phyloP scores from a whole-genome alignment of 2,329 filamentous ascomycete genomes.

The Sclerotinia spermophila region DNA sequence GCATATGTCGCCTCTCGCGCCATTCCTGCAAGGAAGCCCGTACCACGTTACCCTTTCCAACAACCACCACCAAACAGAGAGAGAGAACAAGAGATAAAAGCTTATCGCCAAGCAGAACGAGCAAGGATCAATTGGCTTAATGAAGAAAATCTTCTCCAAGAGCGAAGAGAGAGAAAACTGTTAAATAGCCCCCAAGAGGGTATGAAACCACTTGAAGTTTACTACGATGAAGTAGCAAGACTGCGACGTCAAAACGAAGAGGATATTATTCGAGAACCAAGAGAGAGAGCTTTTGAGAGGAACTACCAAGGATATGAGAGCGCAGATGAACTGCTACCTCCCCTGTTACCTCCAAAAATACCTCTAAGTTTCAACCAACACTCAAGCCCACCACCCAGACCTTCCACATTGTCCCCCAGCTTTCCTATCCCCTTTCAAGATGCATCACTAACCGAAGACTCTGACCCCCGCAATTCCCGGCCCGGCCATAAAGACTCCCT shows the following conservation, averaged over 20 bases:
- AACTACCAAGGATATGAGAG: background rate
- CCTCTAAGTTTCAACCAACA: background rate
- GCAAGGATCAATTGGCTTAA: background rate
- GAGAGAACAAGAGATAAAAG: background rate
- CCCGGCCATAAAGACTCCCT: no score
- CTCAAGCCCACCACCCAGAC: no score
- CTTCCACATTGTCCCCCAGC: background rate
- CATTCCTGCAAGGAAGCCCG: background rate
- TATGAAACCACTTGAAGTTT: background rate
- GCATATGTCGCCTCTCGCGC: background rate
- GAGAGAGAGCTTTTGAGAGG: background rate
- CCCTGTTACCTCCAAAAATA: background rate
- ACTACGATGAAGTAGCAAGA: background rate
- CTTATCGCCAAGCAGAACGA: background rate
- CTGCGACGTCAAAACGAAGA: background rate
- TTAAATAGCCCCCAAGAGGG: background rate
- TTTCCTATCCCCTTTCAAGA: background rate
- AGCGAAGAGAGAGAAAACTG: background rate
- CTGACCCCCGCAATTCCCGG: background rate
- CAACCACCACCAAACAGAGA: background rate
- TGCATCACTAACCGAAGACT: background rate
- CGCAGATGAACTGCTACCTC: background rate
- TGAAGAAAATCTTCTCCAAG: background rate
- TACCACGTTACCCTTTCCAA: background rate
- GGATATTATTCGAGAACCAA: background rate